Evolutionary conservation across 2,329 filamentous ascomycete species (phyloP).

Genomic region (Drechslerella dactyloides): DNA sequence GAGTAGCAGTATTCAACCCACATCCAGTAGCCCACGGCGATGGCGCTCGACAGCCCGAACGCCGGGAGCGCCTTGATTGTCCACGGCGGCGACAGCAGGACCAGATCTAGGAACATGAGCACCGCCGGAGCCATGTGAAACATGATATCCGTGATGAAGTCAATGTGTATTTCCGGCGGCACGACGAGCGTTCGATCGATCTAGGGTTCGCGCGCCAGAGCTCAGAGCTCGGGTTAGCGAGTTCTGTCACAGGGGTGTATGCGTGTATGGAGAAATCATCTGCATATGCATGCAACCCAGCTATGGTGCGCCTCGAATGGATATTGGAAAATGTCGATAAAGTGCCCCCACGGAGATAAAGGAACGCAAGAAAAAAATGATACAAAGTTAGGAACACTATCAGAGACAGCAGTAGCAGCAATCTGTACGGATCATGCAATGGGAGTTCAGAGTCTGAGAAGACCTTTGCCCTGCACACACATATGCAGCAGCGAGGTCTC

Average conservation of each 20-base stretch:
- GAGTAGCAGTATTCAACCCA: slow-evolving; percentile 76
- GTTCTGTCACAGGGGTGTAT: slow-evolving; percentile 6
- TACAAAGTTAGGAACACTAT: not conserved
- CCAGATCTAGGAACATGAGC: slow-evolving; percentile 69
- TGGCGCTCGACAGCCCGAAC: slow-evolving; percentile 64
- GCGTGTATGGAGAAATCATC: not conserved
- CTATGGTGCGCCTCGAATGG: no score
- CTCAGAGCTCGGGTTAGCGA: slow-evolving; percentile 49
- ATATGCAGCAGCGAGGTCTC: not conserved
- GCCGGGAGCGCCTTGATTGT: slow-evolving; percentile 68
- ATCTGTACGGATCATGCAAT: slow-evolving; percentile 1
- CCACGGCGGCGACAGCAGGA: slow-evolving; percentile 76
- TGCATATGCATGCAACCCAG: not conserved
- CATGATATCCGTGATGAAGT: slow-evolving; percentile 63
- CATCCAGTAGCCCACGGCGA: slow-evolving; percentile 75
- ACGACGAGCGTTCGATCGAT: slow-evolving; percentile 52
- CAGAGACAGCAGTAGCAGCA: not conserved
- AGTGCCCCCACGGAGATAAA: not conserved
- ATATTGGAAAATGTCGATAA: not conserved
- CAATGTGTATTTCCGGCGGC: slow-evolving; percentile 52
- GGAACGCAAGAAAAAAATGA: not conserved
- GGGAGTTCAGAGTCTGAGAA: not conserved
- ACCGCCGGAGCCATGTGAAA: slow-evolving; percentile 72
- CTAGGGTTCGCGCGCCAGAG: slow-evolving; percentile 28
- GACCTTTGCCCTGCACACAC: not conserved